These are phyloP conservation scores for Suillus americanus DNA, from an alignment of 768 basidiomycete genomes.

Conservation along the genomic window DNA sequence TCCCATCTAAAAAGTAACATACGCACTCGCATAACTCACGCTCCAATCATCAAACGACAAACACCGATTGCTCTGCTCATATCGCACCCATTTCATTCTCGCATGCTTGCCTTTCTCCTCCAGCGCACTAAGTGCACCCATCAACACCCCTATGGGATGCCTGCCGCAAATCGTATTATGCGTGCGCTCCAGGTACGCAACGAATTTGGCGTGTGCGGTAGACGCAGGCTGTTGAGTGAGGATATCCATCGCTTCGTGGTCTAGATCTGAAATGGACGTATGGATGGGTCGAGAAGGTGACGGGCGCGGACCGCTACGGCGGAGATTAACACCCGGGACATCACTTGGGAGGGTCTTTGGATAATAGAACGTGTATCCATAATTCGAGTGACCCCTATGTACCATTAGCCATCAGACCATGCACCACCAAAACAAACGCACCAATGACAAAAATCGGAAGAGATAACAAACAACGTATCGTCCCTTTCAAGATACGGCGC, in stretches of 20 bases:
- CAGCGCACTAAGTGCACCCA: conserved; percentile 70
- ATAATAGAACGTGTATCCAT: conserved; percentile 87
- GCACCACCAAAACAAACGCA: conserved; percentile 32
- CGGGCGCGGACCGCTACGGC: conserved; percentile 40
- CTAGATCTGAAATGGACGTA: conserved; percentile 78
- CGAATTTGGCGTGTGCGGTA: conserved; percentile 61
- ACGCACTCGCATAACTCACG: conserved; percentile 96
- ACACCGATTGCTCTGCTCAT: conserved; percentile 90
- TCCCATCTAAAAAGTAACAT: conserved; percentile 47
- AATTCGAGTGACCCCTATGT: conserved; percentile 70
- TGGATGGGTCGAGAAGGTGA: conserved; percentile 65
- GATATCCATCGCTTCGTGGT: conserved; percentile 82
- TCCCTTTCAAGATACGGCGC: conserved; percentile 78
- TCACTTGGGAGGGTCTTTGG: conserved; percentile 55
- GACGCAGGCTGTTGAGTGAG: conserved; percentile 58
- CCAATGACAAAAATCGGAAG: conserved; percentile 99
- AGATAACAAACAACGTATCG: conserved; percentile 86
- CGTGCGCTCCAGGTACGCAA: conserved; percentile 66
- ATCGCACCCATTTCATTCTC: conserved; percentile 79
- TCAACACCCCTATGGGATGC: conserved; percentile 90
- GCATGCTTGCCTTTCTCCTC: conserved; percentile 38
- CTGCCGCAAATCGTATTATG: conserved; percentile 97
- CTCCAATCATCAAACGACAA: conserved; percentile 72
- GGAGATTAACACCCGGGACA: conserved; percentile 48
- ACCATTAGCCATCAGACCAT: background rate